phyloP scores from a whole-genome alignment of 495 filamentous ascomycete species.

The Aspergillus hancockii region DNA sequence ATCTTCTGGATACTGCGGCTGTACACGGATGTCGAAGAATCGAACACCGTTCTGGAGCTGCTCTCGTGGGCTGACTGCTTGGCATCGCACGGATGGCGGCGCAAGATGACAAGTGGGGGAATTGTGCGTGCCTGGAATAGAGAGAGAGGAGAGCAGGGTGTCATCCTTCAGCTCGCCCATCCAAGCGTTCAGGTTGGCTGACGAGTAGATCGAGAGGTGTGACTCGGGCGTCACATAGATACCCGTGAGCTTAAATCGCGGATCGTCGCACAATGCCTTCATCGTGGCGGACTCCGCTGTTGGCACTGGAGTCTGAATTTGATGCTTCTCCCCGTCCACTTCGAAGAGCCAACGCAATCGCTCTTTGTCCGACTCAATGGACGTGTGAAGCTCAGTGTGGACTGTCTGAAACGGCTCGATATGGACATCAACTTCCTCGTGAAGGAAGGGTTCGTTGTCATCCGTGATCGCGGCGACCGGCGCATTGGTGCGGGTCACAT shows the following conservation, averaged over 20 bases:
- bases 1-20: conserved; percentile 59
- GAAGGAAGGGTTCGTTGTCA: conserved; percentile 55
- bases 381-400: conserved; percentile 53
- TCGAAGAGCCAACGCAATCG: conserved; percentile 65
- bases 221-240: conserved; percentile 66
- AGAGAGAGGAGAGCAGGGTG: conserved; percentile 74
- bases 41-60: conserved; percentile 91
- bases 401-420: conserved; percentile 59
- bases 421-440: conserved; percentile 55
- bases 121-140: conserved; percentile 96
- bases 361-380: conserved; percentile 49
- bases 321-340: conserved; percentile 58
- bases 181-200: conserved; percentile 71
- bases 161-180: conserved; percentile 72
- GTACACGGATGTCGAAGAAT: conserved; percentile 89
- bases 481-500: conserved; percentile 40
- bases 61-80: conserved; percentile 70
- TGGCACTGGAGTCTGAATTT: conserved; percentile 60
- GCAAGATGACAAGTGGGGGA: conserved; percentile 80
- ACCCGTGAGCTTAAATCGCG: conserved; percentile 65
- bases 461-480: conserved; percentile 45
- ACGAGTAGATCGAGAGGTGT: conserved; percentile 77
- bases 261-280: conserved; percentile 54
- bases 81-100: conserved; percentile 90
- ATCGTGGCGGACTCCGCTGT: conserved; percentile 57